Evolutionary conservation across 1,139 yeast species (phyloP).

Genomic region (Suhomyces bokatorum): DNA sequence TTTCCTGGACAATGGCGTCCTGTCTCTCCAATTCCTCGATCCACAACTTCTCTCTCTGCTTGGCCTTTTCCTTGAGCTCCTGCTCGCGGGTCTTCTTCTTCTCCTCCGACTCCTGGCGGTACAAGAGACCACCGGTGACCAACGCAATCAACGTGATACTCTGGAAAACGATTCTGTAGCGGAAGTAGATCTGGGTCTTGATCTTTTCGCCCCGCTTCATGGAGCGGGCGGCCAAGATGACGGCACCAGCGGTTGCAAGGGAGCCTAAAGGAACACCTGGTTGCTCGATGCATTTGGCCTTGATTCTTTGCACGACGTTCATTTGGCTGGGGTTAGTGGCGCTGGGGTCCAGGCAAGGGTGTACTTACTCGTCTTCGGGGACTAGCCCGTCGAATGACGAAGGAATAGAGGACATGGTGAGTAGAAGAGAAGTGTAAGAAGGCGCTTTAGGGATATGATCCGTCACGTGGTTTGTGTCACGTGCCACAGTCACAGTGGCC

Average conservation of each 20-base stretch:
- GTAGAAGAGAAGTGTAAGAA: neutral
- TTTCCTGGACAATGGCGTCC: slow-evolving; percentile 67
- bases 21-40: slow-evolving; percentile 85
- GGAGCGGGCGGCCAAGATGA: slow-evolving; percentile 74
- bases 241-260: slow-evolving; percentile 77
- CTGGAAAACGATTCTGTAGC: slow-evolving; percentile 88
- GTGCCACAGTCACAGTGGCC: neutral
- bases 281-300: slow-evolving; percentile 57
- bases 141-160: slow-evolving; percentile 79
- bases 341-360: neutral
- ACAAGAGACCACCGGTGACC: slow-evolving; percentile 73
- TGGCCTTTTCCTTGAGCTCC: slow-evolving; percentile 69
- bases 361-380: slow-evolving; percentile 23
- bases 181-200: slow-evolving; percentile 81
- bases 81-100: slow-evolving; percentile 59
- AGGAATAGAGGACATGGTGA: slow-evolving; percentile 16
- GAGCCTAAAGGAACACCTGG: slow-evolving; percentile 84
- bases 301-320: slow-evolving; percentile 22
- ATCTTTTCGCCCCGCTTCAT: slow-evolving; percentile 69
- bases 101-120: slow-evolving; percentile 45
- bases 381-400: slow-evolving; percentile 23
- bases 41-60: slow-evolving; percentile 83
- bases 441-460: neutral
- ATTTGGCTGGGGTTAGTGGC: slow-evolving; percentile 19
- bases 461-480: neutral